phyloP scores from a whole-genome alignment of 2,329 filamentous ascomycete genomes.

The Pseudopyricularia javanii region DNA sequence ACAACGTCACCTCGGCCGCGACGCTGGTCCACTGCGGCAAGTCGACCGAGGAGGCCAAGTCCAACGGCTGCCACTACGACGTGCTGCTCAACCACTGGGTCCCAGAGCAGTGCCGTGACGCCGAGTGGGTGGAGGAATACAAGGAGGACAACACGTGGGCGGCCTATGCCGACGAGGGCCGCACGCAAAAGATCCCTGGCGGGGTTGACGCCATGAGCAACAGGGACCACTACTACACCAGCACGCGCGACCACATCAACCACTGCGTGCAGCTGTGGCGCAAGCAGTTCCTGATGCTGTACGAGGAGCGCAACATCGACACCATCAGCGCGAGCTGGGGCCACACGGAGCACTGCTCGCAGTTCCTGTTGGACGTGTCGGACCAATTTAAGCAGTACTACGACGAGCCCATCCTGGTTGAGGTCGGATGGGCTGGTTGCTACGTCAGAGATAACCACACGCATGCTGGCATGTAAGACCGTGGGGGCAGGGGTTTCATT shows the following conservation, averaged over 20 bases:
- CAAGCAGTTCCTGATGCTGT: constrained; percentile 13
- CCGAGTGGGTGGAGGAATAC: constrained; percentile 13
- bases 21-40: constrained; percentile 3
- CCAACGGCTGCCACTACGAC: constrained; percentile 6
- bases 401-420: constrained; percentile 4
- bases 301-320: constrained; percentile 10
- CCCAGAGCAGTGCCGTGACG: constrained; percentile 6
- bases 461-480: neutral
- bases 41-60: constrained; percentile 6
- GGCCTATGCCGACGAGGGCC: constrained; percentile 11
- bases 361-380: constrained; percentile 13
- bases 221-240: constrained; percentile 11
- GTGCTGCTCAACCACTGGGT: constrained; percentile 8
- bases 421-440: constrained; percentile 2
- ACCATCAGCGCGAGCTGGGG: constrained; percentile 10
- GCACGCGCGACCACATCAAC: constrained; percentile 12
- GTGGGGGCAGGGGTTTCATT: neutral
- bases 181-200: constrained; percentile 9
- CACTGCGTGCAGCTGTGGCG: constrained; percentile 15
- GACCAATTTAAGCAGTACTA: constrained; percentile 9
- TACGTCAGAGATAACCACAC: neutral
- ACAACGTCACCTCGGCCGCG: constrained; percentile 2
- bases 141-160: constrained; percentile 12
- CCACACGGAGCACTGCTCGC: constrained; percentile 15
- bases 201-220: constrained; percentile 10